Percentiles rank a stretch among this genome's conserved stretches.
phyloP scores from a whole-genome alignment of 2,329 filamentous ascomycete species.

The Colletotrichum sublineola region DNA sequence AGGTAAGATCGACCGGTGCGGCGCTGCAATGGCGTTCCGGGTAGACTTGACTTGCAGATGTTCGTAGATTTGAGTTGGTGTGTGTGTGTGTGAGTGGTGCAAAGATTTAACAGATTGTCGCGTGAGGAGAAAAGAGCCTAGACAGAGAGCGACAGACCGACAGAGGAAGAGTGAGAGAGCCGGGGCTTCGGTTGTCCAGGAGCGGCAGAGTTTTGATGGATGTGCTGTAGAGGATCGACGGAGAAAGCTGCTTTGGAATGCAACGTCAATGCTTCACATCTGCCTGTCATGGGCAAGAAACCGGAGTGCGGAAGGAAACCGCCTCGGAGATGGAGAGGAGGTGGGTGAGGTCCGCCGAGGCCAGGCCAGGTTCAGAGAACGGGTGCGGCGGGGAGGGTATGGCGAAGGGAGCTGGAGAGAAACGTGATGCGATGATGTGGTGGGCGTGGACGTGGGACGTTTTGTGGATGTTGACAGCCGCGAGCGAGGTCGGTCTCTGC shows the following conservation, averaged over 20 bases:
- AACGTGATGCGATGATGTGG: conserved; percentile 43
- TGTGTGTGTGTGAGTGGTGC: background rate
- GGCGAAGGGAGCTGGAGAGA: conserved; percentile 3
- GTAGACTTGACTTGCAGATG: background rate
- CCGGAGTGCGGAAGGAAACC: conserved; percentile 23
- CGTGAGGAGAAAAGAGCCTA: conserved; percentile 29
- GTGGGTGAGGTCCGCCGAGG: background rate
- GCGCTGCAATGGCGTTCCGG: background rate
- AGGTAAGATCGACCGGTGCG: conserved; percentile 5
- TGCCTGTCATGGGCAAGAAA: conserved; percentile 2
- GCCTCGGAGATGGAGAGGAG: conserved; percentile 43
- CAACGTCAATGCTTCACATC: conserved; percentile 16
- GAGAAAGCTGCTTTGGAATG: conserved; percentile 9
- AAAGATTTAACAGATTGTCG: conserved; percentile 16
- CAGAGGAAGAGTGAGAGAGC: conserved; percentile 8
- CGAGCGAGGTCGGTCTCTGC: background rate
- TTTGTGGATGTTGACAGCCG: background rate
- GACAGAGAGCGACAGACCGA: background rate
- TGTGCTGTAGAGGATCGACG: conserved; percentile 32
- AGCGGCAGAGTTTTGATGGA: conserved; percentile 42
- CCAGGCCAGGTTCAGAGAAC: background rate
- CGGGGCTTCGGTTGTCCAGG: conserved; percentile 39
- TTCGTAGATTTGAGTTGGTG: background rate
- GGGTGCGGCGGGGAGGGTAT: conserved; percentile 1
- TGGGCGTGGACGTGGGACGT: conserved; percentile 8